Conservation (phyloP, 257 asterid genomes). For the Fraxinus americana region DNA sequence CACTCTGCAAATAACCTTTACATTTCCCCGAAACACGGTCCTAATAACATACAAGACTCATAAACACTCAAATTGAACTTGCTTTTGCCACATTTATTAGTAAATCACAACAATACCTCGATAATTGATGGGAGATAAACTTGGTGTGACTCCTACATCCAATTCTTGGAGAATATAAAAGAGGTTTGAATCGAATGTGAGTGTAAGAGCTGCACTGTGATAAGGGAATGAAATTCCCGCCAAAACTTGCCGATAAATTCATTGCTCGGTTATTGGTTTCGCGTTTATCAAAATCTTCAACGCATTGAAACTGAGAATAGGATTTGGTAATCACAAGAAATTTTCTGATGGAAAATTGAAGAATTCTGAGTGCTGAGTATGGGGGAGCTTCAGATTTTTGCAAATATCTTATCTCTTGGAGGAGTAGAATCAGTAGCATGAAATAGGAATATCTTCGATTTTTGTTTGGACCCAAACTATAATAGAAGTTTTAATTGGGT, state of each 20-base stretch:
- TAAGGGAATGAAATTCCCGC: constrained; percentile 53
- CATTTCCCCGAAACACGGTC: constrained; percentile 38
- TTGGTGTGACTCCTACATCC: constrained; percentile 31
- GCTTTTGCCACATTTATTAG: background rate
- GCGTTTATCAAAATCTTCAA: background rate
- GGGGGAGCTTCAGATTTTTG: background rate
- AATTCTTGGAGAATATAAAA: constrained; percentile 33
- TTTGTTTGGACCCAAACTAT: background rate
- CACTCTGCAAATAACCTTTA: constrained; percentile 48
- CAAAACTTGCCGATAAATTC: constrained; percentile 62
- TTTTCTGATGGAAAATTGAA: background rate
- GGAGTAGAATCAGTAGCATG: background rate
- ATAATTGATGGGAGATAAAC: constrained; percentile 33
- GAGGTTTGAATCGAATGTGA: constrained; percentile 38
- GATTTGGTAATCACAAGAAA: background rate
- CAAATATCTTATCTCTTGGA: background rate
- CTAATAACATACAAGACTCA: constrained; percentile 21
- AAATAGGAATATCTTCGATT: too few species aligned
- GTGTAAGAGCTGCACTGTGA: constrained; percentile 51
- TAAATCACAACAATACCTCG: constrained; percentile 51
- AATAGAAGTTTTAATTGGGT: background rate
- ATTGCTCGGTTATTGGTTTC: constrained; percentile 31
- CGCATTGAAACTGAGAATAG: background rate
- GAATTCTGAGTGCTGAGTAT: background rate
- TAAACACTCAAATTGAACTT: constrained; percentile 12